Evolutionary conservation across 2,329 filamentous ascomycete species (phyloP), one percentile per base, ranked within the genome.

Genomic region (Neonectria hederae): DNA sequence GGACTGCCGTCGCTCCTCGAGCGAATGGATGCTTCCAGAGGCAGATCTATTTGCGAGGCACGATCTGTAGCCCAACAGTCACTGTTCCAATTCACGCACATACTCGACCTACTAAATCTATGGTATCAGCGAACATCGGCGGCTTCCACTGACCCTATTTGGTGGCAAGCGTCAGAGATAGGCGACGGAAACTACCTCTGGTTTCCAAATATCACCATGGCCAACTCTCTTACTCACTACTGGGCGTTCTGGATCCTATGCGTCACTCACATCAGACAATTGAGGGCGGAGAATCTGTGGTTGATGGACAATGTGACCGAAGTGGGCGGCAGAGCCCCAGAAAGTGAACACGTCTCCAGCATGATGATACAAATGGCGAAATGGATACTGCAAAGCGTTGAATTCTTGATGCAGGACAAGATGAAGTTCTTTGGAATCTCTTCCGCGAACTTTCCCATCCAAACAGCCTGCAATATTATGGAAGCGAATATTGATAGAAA

Each of bases 231-330:
- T 19, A 80, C 76, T 0, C 78, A 82, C 45, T 73, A 75, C 7
- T 81, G 79, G 79, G 71, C 77, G 0, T 78, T 81, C 30, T 74
- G 72, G 45, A 74, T 79, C 6, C 72, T 81, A 2, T 81, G 79
- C 61, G 63, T 77, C 3, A 43, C 63, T 0, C 76, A 79, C 24
- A 69, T 80, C 4, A 54, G 56, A 2, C 24, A 11, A 3, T 1
- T 67, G 2, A 51, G 7, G 2, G 28, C 21, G 0, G 38, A 24
- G 2, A 46, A 56, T 14, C 62, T 58, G 1, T 21, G 32, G 13
- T 4, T 65, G 5, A 5, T 14, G 17, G 46, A 19, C 6, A 5
- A 30, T 1, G 19, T 6, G 22, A 17, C 22, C 1, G 22, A 52
- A 3, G 35, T 46, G 14, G 52, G 14, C 14, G 62, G 35, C 5